Conservation (phyloP, 352 stramenopile species). For the Aphanomyces stellatus region DNA sequence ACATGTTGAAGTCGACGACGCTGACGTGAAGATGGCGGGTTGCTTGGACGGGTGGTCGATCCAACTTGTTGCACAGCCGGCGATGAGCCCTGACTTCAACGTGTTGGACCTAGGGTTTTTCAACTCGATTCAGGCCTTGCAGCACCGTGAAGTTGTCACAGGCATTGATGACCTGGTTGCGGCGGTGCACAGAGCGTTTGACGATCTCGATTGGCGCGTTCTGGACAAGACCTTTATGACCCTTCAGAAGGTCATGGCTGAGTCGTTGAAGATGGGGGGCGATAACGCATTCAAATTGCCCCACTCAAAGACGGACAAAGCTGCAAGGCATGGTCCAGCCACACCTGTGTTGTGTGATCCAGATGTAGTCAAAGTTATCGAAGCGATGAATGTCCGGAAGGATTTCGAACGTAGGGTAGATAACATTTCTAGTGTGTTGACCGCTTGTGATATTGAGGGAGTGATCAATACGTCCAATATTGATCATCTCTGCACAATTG, state of each 20-base stretch:
- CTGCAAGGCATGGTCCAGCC: not conserved
- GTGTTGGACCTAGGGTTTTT: constrained; percentile 22
- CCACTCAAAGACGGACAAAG: not conserved
- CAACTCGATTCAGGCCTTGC: constrained; percentile 21
- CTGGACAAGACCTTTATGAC: not conserved
- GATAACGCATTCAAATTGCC: not conserved
- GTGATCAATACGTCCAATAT: not conserved
- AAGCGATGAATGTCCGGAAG: not conserved
- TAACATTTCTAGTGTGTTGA: not conserved
- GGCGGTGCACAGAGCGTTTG: not conserved
- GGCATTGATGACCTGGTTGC: not conserved
- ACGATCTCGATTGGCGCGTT: not conserved
- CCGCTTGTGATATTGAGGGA: not conserved
- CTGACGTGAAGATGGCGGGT: not conserved
- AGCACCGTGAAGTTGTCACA: not conserved
- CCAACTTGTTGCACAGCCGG: not conserved
- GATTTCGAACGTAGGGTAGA: not conserved
- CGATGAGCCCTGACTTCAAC: not conserved
- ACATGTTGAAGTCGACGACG: not conserved
- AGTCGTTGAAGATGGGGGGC: not conserved
- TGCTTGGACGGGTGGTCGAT: not conserved
- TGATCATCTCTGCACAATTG: not conserved
- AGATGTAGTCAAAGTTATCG: not conserved
- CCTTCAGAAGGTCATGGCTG: not conserved
- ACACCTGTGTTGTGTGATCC: not conserved